phyloP scores from a whole-genome alignment of 2,329 filamentous ascomycete species.

The Hymenoscyphus scutula region DNA sequence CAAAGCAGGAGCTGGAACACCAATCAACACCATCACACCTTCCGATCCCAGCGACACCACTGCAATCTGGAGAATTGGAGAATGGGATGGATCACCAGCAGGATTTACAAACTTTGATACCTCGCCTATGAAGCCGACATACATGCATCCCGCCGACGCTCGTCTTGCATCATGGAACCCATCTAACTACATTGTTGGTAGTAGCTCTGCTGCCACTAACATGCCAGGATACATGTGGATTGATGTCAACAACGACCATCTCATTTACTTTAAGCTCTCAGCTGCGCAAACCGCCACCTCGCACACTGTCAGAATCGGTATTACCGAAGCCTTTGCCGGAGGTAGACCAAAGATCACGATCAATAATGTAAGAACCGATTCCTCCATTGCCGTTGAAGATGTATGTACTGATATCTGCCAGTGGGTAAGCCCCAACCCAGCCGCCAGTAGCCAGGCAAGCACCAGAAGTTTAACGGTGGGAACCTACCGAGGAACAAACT shows the following conservation, averaged over 20 bases:
- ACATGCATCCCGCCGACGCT: slow-evolving; percentile 32
- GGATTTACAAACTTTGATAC: slow-evolving; percentile 29
- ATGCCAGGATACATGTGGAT: slow-evolving; percentile 45
- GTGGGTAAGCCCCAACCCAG: slow-evolving; percentile 48
- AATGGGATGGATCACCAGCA: slow-evolving; percentile 39
- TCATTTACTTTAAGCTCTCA: slow-evolving; percentile 44
- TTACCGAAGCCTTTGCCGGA: slow-evolving; percentile 60
- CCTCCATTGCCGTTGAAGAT: not conserved
- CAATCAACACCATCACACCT: slow-evolving; percentile 18
- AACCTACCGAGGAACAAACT: slow-evolving; percentile 54
- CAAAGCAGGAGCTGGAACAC: slow-evolving; percentile 43
- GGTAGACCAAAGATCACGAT: slow-evolving; percentile 55
- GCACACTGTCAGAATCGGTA: slow-evolving; percentile 59
- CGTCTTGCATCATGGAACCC: slow-evolving; percentile 15
- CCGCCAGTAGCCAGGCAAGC: slow-evolving; percentile 60
- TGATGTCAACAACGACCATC: slow-evolving; percentile 42
- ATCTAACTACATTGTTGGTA: slow-evolving; percentile 36
- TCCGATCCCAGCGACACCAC: slow-evolving; percentile 36
- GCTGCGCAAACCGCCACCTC: slow-evolving; percentile 44
- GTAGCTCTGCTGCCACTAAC: slow-evolving; percentile 33
- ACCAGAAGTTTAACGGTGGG: slow-evolving; percentile 64
- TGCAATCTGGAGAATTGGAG: slow-evolving; percentile 40
- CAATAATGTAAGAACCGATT: slow-evolving; percentile 41
- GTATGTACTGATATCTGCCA: not conserved
- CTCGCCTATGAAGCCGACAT: slow-evolving; percentile 32